phyloP scores from a whole-genome alignment of 495 filamentous ascomycete species.

The Choiromyces venosus region DNA sequence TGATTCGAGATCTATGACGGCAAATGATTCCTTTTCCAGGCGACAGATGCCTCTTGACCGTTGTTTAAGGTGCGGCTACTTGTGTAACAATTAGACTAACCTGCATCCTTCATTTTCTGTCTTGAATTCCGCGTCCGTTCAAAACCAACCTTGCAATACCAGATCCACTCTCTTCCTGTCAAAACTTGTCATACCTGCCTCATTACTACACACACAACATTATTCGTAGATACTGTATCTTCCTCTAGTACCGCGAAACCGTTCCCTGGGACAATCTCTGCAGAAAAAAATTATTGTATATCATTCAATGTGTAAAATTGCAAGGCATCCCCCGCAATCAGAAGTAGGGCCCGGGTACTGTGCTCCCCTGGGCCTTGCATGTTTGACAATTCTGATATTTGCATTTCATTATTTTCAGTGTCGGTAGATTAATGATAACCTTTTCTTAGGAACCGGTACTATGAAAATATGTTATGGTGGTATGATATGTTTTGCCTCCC shows the following conservation, averaged over 20 bases:
- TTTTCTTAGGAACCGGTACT: background rate
- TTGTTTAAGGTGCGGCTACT: slow-evolving; percentile 38
- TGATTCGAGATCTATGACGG: slow-evolving; percentile 27
- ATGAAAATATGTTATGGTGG: background rate
- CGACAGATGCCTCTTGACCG: background rate
- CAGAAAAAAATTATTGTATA: background rate
- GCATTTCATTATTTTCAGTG: background rate
- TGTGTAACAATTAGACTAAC: slow-evolving; percentile 19
- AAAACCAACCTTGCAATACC: background rate
- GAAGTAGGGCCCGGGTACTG: background rate
- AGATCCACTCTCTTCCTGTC: background rate
- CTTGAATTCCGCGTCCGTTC: background rate
- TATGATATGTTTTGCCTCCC: background rate
- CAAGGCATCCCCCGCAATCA: background rate
- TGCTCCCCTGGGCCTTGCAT: background rate
- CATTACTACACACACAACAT: background rate
- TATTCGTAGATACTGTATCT: background rate
- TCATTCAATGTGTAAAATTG: background rate
- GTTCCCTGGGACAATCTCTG: background rate
- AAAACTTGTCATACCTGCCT: background rate
- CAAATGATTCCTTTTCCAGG: slow-evolving; percentile 15
- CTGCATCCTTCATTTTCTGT: slow-evolving; percentile 20
- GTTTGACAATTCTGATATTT: background rate
- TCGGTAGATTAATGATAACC: background rate
- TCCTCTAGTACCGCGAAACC: background rate